These are phyloP conservation scores for Coriaria nepalensis DNA, from an alignment of 306 rosid species.

Conservation along the genomic window DNA sequence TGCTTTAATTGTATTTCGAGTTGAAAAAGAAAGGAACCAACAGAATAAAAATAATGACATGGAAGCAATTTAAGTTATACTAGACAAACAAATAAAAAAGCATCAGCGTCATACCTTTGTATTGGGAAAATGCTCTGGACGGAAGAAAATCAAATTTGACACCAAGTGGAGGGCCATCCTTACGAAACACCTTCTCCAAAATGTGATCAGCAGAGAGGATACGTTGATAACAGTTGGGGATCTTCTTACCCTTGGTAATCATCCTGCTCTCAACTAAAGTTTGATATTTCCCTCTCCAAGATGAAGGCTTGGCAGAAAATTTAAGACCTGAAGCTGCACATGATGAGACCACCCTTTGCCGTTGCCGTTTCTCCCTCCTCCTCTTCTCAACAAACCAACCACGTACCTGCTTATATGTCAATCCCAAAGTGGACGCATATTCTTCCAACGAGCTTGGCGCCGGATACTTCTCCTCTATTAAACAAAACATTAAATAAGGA, in stretches of 20 bases:
- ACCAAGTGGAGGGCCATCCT: constrained; percentile 58
- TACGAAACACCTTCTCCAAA: constrained; percentile 32
- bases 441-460: constrained; percentile 26
- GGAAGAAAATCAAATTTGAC: constrained; percentile 53
- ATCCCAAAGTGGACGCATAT: constrained; percentile 31
- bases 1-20: too few relatives aligned
- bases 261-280: constrained; percentile 7
- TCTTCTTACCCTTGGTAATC: constrained; percentile 16
- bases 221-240: constrained; percentile 23
- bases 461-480: constrained; percentile 54
- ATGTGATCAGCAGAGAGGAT: constrained; percentile 27
- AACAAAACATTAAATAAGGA: background rate
- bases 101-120: constrained; percentile 8
- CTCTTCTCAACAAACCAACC: constrained; percentile 54
- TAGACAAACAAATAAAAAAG: too few relatives aligned
- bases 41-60: too few relatives aligned
- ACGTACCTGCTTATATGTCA: constrained; percentile 44
- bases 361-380: constrained; percentile 38
- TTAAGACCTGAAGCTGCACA: constrained; percentile 4
- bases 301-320: constrained; percentile 5
- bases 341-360: constrained; percentile 13
- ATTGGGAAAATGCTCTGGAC: constrained; percentile 20
- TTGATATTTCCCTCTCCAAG: constrained; percentile 12
- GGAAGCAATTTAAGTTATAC: too few relatives aligned
- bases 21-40: too few relatives aligned